phyloP scores from a whole-genome alignment of 2,329 filamentous ascomycete species.

The Fusarium pseudoanthophilum region DNA sequence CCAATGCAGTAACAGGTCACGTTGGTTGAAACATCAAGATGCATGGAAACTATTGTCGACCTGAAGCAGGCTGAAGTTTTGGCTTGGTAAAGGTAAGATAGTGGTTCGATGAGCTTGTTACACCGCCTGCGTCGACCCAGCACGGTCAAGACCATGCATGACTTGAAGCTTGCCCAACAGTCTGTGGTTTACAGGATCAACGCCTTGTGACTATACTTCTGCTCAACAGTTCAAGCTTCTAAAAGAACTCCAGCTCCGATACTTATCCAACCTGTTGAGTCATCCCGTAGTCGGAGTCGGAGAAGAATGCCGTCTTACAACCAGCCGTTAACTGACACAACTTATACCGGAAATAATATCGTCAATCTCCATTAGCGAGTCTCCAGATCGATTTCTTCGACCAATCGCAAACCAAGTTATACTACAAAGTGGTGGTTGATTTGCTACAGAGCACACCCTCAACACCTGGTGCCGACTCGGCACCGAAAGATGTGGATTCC shows the following conservation, averaged over 20 bases:
- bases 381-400: background rate
- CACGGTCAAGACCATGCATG: background rate
- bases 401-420: background rate
- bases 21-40: background rate
- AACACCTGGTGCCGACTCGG: constrained; percentile 26
- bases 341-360: constrained; percentile 2
- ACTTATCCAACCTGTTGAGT: background rate
- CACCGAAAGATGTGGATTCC: constrained; percentile 20
- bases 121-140: background rate
- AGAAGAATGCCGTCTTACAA: background rate
- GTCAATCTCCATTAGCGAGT: background rate
- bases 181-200: too few relatives aligned
- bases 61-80: background rate
- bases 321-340: background rate
- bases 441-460: background rate
- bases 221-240: background rate
- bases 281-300: background rate
- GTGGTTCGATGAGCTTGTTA: background rate
- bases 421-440: background rate
- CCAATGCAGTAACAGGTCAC: background rate
- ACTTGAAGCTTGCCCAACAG: background rate
- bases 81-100: background rate
- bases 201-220: background rate
- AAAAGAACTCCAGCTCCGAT: background rate
- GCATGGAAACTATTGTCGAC: background rate